Evolutionary conservation across 2,329 filamentous ascomycete genomes (phyloP).

Genomic region (Hypoxylon sp.): DNA sequence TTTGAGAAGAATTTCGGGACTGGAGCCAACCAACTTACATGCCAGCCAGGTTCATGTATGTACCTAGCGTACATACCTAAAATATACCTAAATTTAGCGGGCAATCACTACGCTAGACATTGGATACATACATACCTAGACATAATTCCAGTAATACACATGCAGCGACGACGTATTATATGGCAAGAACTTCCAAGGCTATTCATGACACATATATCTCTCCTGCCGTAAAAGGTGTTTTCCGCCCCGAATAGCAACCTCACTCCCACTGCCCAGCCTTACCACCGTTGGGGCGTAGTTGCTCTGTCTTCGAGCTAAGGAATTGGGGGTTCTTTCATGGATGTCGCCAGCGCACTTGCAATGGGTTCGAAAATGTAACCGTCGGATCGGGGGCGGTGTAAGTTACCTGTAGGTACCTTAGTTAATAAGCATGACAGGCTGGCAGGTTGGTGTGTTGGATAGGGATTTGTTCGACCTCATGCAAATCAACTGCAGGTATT

Average conservation of each 20-base stretch:
- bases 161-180: constrained; percentile 33
- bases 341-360: constrained; percentile 3
- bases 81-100: constrained; percentile 17
- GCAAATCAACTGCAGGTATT: not conserved
- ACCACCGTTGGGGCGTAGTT: constrained; percentile 15
- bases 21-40: constrained; percentile 23
- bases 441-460: constrained; percentile 3
- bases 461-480: constrained; percentile 22
- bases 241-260: constrained; percentile 11
- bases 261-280: constrained; percentile 7
- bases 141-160: constrained; percentile 3
- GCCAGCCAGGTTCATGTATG: constrained; percentile 6
- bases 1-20: constrained; percentile 12
- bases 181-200: not conserved
- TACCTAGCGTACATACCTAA: not conserved
- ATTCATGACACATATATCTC: constrained; percentile 25
- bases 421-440: constrained; percentile 3
- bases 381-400: constrained; percentile 36
- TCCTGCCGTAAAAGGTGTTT: constrained; percentile 6
- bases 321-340: constrained; percentile 16
- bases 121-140: too few relatives aligned
- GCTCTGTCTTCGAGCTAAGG: constrained; percentile 16
- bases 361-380: constrained; percentile 16
- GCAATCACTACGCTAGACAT: not conserved
- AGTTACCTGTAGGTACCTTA: too few relatives aligned